A percentile compares a stretch with the other conserved stretches of the same genome.
Evolutionary conservation across 2,329 filamentous ascomycete species (phyloP).

Genomic region (Pseudogymnoascus sp.): DNA sequence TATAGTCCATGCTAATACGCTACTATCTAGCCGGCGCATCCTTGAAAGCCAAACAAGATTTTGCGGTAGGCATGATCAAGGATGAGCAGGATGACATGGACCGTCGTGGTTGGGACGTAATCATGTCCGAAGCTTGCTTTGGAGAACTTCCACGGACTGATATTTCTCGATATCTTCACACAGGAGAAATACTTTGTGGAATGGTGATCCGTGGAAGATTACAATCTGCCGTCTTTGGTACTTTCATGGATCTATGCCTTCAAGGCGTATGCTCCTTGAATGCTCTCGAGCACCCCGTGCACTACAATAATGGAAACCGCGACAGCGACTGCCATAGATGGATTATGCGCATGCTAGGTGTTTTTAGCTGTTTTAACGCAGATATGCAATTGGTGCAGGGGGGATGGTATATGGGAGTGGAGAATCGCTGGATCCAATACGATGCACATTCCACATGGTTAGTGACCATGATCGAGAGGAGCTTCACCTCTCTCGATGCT

Average conservation of each 20-base stretch:
- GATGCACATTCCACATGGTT: background rate
- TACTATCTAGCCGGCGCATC: background rate
- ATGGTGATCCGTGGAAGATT: background rate
- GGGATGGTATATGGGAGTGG: background rate
- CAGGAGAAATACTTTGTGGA: background rate
- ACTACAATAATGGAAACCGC: fast-evolving
- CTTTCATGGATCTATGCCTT: background rate
- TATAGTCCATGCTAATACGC: background rate
- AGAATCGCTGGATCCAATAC: background rate
- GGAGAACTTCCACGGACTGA: background rate
- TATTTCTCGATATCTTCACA: background rate
- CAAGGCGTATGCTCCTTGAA: background rate
- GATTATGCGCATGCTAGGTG: background rate
- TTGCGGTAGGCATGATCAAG: background rate
- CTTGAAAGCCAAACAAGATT: background rate
- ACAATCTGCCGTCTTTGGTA: background rate
- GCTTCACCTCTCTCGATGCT: background rate
- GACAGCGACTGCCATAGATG: background rate
- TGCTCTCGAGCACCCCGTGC: background rate
- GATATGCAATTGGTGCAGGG: background rate
- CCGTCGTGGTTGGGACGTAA: background rate
- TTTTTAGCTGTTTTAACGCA: background rate
- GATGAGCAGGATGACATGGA: background rate
- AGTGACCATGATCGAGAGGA: background rate
- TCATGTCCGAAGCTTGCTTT: background rate